Evolutionary conservation across 2,329 filamentous ascomycete species (phyloP).

Genomic region (Claviceps fusiformis): DNA sequence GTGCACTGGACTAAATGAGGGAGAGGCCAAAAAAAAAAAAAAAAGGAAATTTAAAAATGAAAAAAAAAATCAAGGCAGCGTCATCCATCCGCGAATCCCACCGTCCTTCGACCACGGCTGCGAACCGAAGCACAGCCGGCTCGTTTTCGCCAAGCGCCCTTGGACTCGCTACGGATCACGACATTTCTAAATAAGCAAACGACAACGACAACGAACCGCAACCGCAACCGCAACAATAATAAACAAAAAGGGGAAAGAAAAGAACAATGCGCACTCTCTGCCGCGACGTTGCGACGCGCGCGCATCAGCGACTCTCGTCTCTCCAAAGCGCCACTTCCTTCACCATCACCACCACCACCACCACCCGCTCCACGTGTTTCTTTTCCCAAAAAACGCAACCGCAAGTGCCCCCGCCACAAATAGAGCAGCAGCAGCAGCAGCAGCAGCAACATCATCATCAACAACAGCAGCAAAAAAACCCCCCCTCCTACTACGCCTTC

Average conservation of each 20-base stretch:
- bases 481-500: slow-evolving; percentile 78
- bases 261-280: neutral
- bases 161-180: too few relatives aligned
- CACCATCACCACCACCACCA: neutral
- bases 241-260: too few relatives aligned
- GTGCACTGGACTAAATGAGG: too few relatives aligned
- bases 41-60: too few relatives aligned
- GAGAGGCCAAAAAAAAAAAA: too few relatives aligned
- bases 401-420: neutral
- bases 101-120: too few relatives aligned
- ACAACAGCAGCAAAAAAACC: slow-evolving; percentile 20
- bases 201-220: too few relatives aligned
- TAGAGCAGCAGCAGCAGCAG: neutral
- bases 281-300: neutral
- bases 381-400: neutral
- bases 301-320: neutral
- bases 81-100: too few relatives aligned
- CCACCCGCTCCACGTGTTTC: neutral
- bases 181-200: neutral
- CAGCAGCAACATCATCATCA: neutral
- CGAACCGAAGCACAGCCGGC: too few relatives aligned
- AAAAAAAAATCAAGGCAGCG: too few relatives aligned
- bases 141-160: too few relatives aligned
- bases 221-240: too few relatives aligned
- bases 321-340: neutral